Base-by-base conservation (phyloP, 306 rosid species). In the Trichosanthes truncata region DNA sequence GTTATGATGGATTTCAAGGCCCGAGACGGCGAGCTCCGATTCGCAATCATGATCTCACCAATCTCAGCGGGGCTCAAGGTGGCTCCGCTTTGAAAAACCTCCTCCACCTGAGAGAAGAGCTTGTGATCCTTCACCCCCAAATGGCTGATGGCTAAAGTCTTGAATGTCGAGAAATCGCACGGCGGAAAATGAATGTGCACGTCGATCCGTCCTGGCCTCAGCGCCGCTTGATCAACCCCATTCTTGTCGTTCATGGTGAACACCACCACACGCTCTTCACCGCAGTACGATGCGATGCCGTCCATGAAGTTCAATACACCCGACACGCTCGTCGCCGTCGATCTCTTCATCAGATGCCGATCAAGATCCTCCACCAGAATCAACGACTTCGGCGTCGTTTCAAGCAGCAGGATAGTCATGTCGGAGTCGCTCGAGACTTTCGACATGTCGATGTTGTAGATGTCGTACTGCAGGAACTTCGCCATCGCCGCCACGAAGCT, bases 401-500 rank as follows among this genome's bases (percentile, higher is more conserved):
- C 97, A 78, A 92, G 76, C 79, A 91, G 38, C 0, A 86, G 87
- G 52, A 51, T 65, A 79, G 89, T 92, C 83, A 92, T 78, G 49
- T 91, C 97, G 0, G 90, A 85, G 67, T 89, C 92, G 78, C 86
- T 88, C 2, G 80, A 5, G 29, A 92, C 78, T 41, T 80, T 94
- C 35, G 97, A 83, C 35, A 85, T 87, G 17, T 92, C 98, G 76
- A 95, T 68, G 21, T 87, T 95, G 83, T 88, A 95, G 12, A 95
- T 88, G 79, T 95, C 98, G 86, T 91, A 95, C 76, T 83, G 48
- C 59, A 95, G 82, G 43, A 92, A 86, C 82, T 85, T 89, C 23
- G 97, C 97, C 98, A 95, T 95, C 14, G 98, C 98, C 0, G 97
- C 97, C 2, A 90, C 62, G 83, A 95, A 91, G 75, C 97, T 91